Percentiles rank a stretch among this genome's conserved stretches.
Conservation (phyloP, 495 filamentous ascomycete species). For the Cenococcum geophilum region DNA sequence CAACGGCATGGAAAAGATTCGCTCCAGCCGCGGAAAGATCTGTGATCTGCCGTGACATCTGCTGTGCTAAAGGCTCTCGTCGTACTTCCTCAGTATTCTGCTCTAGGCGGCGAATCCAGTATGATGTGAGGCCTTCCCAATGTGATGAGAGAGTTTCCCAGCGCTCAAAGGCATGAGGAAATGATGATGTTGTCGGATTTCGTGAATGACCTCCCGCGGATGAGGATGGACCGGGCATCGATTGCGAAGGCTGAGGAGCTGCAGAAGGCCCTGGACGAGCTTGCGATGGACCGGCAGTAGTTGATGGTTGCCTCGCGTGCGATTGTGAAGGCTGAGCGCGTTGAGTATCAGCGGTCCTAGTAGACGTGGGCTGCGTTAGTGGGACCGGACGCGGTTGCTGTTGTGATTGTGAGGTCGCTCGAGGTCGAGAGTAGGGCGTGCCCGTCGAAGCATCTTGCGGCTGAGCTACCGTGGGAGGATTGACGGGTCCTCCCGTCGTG, state of each 20-base stretch:
- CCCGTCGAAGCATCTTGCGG: conserved; percentile 21
- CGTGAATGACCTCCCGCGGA: conserved; percentile 17
- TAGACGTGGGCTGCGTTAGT: conserved; percentile 17
- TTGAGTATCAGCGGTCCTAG: conserved; percentile 22
- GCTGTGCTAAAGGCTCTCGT: conserved; percentile 72
- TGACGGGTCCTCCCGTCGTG: conserved; percentile 11
- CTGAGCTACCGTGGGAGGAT: conserved; percentile 16
- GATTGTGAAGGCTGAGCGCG: conserved; percentile 22
- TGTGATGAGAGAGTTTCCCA: conserved; percentile 96
- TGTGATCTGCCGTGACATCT: conserved; percentile 88
- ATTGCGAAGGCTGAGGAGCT: conserved; percentile 10
- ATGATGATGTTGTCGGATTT: conserved; percentile 45
- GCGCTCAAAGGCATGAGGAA: conserved; percentile 94
- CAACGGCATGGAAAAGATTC: conserved; percentile 95
- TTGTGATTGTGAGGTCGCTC: conserved; percentile 30
- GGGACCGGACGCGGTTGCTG: conserved; percentile 31
- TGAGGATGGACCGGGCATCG: conserved; percentile 11
- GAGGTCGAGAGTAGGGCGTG: conserved; percentile 17
- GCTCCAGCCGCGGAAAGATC: conserved; percentile 94
- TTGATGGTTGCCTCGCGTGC: conserved; percentile 22
- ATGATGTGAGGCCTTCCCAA: conserved; percentile 95
- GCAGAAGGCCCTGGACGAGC: conserved; percentile 7
- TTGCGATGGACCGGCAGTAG: conserved; percentile 16
- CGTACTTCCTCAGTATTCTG: conserved; percentile 79
- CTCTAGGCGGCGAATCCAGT: conserved; percentile 91